Base-by-base conservation (phyloP, 768 basidiomycete genomes). In the Fistulinella prunicolor region DNA sequence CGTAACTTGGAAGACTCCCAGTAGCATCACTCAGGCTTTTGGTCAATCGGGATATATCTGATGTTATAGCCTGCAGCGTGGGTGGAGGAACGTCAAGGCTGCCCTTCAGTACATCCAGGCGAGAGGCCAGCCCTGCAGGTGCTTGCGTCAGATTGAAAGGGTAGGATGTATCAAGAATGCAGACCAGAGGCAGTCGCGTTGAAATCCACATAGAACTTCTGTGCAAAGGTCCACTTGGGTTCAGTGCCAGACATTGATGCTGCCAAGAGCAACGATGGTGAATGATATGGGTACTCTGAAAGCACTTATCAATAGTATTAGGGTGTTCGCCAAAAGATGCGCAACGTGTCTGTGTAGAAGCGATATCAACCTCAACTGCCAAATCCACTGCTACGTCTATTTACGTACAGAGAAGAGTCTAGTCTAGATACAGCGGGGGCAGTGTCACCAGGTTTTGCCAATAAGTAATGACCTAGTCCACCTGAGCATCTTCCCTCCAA, bases 1-100 rank as follows among this genome's bases (percentile, higher is more conserved):
- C 86, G 59, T 88, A 89, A 32, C 76, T 71, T 4, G 88, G 84
- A 38, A 92, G 68, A 48, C 76, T 80, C 7, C 76, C 75, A 9
- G 78, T 80, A 6, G 83, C 86, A 60, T 83, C 85, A 6, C 74
- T 70, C 16, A 91, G 73, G 20, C 71, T 72, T 57, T 83, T 90
- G 37, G 79, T 72, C 37, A 89, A 64, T 50, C 77, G 79, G 4
- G 82, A 76, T 17, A 85, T 63, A 35, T 79, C 78, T 9, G 70
- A 51, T 3, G 80, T 68, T 8, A 86, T 53, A 16, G 63, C 68
- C 46, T 77, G 72, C 3, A 82, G 34, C 13, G 51, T 57, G n/a
- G 73, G 71, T 24, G 64, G 51, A 8, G 70, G 44, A n/a, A 62
- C 49, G 24, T 64, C 53, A 9, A 52, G 26, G 19, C 52, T 46